A percentile compares a stretch with the other conserved stretches of the same genome.
Conservation (phyloP, 148 eudicot genomes). For the Cornus suecica region DNA sequence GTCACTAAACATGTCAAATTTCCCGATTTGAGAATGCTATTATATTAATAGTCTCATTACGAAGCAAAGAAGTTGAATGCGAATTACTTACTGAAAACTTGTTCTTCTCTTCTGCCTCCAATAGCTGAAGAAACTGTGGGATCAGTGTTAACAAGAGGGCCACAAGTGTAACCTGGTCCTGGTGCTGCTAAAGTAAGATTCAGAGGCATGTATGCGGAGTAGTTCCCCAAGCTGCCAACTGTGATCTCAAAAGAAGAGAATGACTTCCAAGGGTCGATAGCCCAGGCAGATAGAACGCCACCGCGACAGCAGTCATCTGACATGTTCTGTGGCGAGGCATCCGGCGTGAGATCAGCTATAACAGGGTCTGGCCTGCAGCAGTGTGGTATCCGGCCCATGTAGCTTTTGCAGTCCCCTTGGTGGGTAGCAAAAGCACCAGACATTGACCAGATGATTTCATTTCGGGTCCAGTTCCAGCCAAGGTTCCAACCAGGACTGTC, state of each 20-base stretch:
- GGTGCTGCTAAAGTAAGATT: conserved; percentile 42
- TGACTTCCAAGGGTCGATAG: conserved; percentile 32
- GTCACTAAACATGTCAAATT: neutral
- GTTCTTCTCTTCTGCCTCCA: conserved; percentile 39
- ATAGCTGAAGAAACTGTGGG: conserved; percentile 33
- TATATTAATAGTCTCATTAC: neutral
- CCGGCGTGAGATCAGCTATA: conserved; percentile 34
- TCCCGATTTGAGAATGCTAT: neutral
- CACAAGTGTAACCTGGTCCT: conserved; percentile 43
- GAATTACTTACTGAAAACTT: conserved; percentile 37
- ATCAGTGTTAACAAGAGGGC: conserved; percentile 21
- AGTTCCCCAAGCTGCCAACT: conserved; percentile 35
- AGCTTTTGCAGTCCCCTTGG: conserved; percentile 32
- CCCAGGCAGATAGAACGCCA: conserved; percentile 35
- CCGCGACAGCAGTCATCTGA: conserved; percentile 30
- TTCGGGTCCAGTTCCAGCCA: conserved; percentile 32
- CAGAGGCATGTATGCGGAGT: conserved; percentile 22
- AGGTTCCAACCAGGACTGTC: conserved; percentile 38
- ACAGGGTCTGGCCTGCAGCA: conserved; percentile 30
- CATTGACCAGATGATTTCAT: conserved; percentile 40
- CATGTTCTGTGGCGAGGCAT: conserved; percentile 14
- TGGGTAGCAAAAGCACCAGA: conserved; percentile 35
- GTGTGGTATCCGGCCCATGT: conserved; percentile 29
- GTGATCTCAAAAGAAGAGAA: conserved; percentile 35
- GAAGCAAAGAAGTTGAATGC: neutral